Percentiles rank a stretch among this genome's conserved stretches.
These are phyloP conservation scores for Phallus indusiatus DNA, from an alignment of 768 basidiomycete species.

Conservation along the genomic window DNA sequence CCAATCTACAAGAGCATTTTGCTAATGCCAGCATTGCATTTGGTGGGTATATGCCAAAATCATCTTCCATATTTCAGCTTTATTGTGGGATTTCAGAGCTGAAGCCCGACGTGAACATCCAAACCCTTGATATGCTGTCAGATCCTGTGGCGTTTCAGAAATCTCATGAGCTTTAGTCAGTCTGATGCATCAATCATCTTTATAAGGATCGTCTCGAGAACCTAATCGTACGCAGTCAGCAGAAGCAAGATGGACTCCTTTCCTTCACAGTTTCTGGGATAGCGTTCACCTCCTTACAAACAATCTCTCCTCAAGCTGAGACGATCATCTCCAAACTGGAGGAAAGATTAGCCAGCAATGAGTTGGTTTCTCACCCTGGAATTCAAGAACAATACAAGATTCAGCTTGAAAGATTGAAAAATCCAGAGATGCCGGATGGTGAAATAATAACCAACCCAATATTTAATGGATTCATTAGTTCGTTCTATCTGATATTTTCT, in stretches of 20 bases:
- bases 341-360: neutral
- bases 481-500: neutral
- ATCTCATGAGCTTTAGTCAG: neutral
- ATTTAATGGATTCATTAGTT: neutral
- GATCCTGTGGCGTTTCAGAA: neutral
- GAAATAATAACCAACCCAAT: neutral
- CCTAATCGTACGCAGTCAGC: neutral
- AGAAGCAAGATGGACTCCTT: neutral
- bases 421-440: neutral
- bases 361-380: neutral
- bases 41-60: neutral
- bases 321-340: neutral
- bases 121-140: neutral
- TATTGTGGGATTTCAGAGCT: no score
- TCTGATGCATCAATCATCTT: neutral
- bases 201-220: neutral
- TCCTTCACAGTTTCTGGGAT: neutral
- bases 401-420: neutral
- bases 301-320: neutral
- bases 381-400: neutral
- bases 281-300: neutral
- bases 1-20: constrained; percentile 44
- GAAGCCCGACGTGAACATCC: neutral
- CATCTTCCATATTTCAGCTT: no score
- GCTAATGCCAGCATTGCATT: neutral